Evolutionary conservation across 441 rosid species (phyloP), one percentile per base, ranked within the genome.

Genomic region (Populus hybrid): DNA sequence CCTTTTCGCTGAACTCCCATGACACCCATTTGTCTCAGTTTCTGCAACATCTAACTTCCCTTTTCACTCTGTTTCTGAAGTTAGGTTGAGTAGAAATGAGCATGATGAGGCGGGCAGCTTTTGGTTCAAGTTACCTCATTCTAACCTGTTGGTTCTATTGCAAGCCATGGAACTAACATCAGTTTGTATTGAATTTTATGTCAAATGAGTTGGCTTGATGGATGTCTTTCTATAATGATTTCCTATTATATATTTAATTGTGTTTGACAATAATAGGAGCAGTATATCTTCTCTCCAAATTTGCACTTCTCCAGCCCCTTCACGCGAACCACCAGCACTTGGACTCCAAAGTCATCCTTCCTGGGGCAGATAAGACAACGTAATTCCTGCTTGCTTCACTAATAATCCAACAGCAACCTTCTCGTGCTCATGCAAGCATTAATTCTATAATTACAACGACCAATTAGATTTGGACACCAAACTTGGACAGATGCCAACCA

Each of bases 111-210:
- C 9, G 3, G 46, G 64, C 30, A 34, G 65, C 72, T 42, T 75
- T 77, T 77, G 76, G 75, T 74, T 74, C 38, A 30, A 16, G 71
- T 71, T 75, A 35, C 75, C 79, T 79, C 72, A 69, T 68, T 69
- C 78, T 76, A 57, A 74, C 80, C 78, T 63, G 79, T 75, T 70
- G 76, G 70, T 63, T 76, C 71, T 42, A 46, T 57, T 16, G 16
- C 67, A 57, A 71, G 70, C 34, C 34, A 57, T 61, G 38, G 74
- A 70, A 70, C 63, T 76, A 10, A 16, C 26, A 14, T 24, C 59
- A 23, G 69, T 28, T 70, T 76, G 69, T 21, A 69, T 28, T 5
- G 36, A 9, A 28, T 78, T 68, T 42, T 26, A 50, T 72, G 59
- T 75, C 10, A 69, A 32, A 19, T 28, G 28, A 28, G 75, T n/a